Evolutionary conservation across 192 early-diverging fungal species (phyloP).

Genomic region (Glomus cerebriforme): DNA sequence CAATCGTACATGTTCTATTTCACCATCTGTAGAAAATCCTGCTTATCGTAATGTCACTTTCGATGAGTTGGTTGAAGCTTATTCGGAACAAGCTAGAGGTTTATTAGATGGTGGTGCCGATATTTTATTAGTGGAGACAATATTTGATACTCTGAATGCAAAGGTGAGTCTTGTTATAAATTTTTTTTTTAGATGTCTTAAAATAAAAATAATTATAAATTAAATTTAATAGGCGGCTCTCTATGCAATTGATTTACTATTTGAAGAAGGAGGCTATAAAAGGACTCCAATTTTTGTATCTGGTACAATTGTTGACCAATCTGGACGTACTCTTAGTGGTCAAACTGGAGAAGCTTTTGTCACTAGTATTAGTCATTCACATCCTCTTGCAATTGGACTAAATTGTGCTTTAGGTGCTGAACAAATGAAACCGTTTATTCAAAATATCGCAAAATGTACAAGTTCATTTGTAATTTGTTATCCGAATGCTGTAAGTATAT

Average conservation of each 20-base stretch:
- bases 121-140: constrained; percentile 92
- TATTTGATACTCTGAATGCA: constrained; percentile 97
- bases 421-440: constrained; percentile 96
- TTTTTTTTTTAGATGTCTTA: background rate
- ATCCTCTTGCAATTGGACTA: constrained; percentile 89
- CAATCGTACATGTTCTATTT: constrained; percentile 94
- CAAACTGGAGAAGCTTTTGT: constrained; percentile 98
- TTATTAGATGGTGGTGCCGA: constrained; percentile 94
- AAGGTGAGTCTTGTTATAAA: constrained; percentile 40
- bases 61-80: constrained; percentile 91
- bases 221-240: constrained; percentile 70
- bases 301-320: constrained; percentile 96
- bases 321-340: constrained; percentile 93
- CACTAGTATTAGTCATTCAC: constrained; percentile 73
- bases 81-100: constrained; percentile 86
- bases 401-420: constrained; percentile 86
- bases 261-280: constrained; percentile 76
- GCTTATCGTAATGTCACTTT: constrained; percentile 94
- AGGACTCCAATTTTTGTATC: constrained; percentile 71
- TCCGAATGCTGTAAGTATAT: constrained; percentile 78
- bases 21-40: constrained; percentile 95
- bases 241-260: constrained; percentile 86
- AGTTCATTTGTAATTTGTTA: constrained; percentile 88
- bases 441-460: constrained; percentile 84
- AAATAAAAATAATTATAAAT: constrained; percentile 4